phyloP scores from a whole-genome alignment of 257 asterid genomes.

The Handroanthus guayacan region DNA sequence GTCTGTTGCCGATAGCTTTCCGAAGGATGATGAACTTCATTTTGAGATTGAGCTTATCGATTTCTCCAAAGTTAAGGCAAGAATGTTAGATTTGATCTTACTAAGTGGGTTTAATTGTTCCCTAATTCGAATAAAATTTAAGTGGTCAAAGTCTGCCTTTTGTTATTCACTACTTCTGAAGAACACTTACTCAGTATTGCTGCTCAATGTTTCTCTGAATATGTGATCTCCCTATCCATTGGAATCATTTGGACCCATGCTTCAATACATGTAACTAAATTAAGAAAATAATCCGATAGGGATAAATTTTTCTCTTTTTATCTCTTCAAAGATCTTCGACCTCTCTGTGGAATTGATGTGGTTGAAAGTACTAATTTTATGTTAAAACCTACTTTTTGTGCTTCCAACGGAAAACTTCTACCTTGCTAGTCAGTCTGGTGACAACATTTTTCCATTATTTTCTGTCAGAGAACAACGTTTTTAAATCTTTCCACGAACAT shows the following conservation, averaged over 20 bases:
- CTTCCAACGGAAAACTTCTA: not conserved
- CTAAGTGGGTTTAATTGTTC: constrained; percentile 1
- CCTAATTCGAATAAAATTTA: constrained; percentile 6
- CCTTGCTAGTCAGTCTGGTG: not conserved
- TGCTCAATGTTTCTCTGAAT: constrained; percentile 21
- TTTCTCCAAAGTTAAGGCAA: constrained; percentile 93
- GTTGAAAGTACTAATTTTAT: not conserved
- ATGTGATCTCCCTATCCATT: constrained; percentile 6
- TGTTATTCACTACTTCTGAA: not conserved
- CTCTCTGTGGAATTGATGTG: constrained; percentile 19
- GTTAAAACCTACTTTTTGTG: not conserved
- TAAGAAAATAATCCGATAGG: not conserved
- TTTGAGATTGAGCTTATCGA: constrained; percentile 92
- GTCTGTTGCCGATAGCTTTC: constrained; percentile 74
- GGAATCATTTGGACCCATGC: constrained; percentile 11
- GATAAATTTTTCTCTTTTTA: not conserved
- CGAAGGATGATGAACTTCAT: constrained; percentile 93
- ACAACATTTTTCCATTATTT: constrained; percentile 9
- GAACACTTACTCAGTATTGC: constrained; percentile 9
- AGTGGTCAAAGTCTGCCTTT: not conserved
- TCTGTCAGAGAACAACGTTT: not conserved
- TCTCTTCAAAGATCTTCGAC: not conserved
- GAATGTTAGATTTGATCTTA: constrained; percentile 39
- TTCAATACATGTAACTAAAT: constrained; percentile 3
- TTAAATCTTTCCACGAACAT: not conserved